Evolutionary conservation across 2,329 filamentous ascomycete genomes (phyloP).

Genomic region (Cladobotryum protrusum): DNA sequence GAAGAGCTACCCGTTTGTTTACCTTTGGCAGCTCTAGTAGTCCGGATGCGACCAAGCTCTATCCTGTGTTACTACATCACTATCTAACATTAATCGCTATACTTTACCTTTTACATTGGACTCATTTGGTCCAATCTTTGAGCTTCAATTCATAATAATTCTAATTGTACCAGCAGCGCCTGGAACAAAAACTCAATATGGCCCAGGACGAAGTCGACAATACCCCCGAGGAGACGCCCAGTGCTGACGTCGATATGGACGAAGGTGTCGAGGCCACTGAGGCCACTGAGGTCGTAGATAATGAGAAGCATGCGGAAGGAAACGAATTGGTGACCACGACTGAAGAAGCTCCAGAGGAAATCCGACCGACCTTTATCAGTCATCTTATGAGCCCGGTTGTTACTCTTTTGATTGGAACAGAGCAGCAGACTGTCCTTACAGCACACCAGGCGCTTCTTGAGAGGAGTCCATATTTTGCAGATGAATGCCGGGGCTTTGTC

Average conservation of each 20-base stretch:
- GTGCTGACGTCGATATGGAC: slow-evolving; percentile 35
- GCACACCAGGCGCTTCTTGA: slow-evolving; percentile 74
- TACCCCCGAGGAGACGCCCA: slow-evolving; percentile 14
- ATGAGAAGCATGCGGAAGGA: slow-evolving; percentile 23
- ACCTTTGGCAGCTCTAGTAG: neutral
- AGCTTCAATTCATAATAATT: too few relatives aligned
- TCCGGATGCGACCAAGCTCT: neutral
- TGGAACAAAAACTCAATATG: slow-evolving; percentile 16
- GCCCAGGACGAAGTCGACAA: slow-evolving; percentile 21
- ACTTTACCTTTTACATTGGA: too few relatives aligned
- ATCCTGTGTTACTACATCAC: too few relatives aligned
- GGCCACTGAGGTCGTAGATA: slow-evolving; percentile 26
- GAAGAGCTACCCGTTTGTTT: neutral
- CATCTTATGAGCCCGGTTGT: slow-evolving; percentile 66
- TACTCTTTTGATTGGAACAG: slow-evolving; percentile 58
- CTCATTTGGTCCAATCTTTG: neutral
- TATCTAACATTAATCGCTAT: too few relatives aligned
- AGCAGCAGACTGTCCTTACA: slow-evolving; percentile 58
- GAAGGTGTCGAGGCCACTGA: slow-evolving; percentile 19
- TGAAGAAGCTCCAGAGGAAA: slow-evolving; percentile 25
- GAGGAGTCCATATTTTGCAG: slow-evolving; percentile 68
- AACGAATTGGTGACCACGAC: slow-evolving; percentile 34
- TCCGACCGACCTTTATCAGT: slow-evolving; percentile 43
- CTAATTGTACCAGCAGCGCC: too few relatives aligned
- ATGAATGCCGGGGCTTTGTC: slow-evolving; percentile 55